Base-by-base conservation (phyloP, 306 rosid genomes). In the Inga laurina region DNA sequence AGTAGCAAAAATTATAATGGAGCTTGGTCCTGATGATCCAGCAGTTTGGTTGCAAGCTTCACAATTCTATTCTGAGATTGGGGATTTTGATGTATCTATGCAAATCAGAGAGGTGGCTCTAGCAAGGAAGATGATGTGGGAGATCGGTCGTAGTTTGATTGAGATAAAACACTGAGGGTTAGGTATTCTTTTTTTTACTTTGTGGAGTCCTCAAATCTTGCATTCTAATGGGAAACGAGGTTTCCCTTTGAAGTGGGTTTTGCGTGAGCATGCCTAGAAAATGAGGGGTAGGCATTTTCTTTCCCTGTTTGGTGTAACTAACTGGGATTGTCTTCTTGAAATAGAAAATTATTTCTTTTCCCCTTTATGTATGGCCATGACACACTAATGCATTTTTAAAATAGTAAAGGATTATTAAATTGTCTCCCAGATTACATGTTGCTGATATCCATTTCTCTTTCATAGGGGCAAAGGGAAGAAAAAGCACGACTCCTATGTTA, bases 1-100 rank as follows among this genome's bases (percentile, higher is more conserved):
- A 86, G 91, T 89, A 19, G 97, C 86, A 22, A 75, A 81, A 75
- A 77, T 81, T 35, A 65, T 96, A 74, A 78, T 88, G 88, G 88
- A 92, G 81, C 88, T 91, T 72, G 90, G 90, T n/a, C 88, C 86
- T 1, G 85, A 91, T 24, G 88, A 91, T 71, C 93, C 99, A 51
- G 90, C 93, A 46, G 80, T 94, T 83, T 89, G 84, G 88, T 85
- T 93, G 89, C 98, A 88, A 79, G 92, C 87, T 86, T 96, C 97
- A 24, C 90, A 81, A 22, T 96, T 91, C 62, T 89, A 88, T 70
- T 89, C 97, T n/a, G 94, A 93, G 85, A 88, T 87, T 14, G 94
- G 97, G 66, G 90, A 90, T 15, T 92, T 90, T 70, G 89, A 90
- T 43, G 82, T 86, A 5, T 83, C 97, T 56, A 82, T 85, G 78